Evolutionary conservation across 192 early-diverging fungal genomes (phyloP).

Genomic region (Allomyces macrogynus): DNA sequence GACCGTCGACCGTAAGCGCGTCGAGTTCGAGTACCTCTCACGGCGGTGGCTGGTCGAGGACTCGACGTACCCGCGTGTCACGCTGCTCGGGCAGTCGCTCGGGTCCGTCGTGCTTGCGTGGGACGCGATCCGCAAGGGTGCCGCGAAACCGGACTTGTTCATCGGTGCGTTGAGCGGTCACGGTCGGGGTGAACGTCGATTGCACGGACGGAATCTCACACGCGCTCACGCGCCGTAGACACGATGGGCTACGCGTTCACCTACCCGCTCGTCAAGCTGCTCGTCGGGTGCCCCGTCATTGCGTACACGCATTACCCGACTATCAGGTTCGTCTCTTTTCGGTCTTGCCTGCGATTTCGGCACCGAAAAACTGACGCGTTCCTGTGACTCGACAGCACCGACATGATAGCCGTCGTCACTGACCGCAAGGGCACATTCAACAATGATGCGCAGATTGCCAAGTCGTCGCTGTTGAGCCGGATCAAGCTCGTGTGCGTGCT

Average conservation of each 20-base stretch:
- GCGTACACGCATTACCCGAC: constrained; percentile 94
- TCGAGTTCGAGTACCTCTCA: constrained; percentile 43
- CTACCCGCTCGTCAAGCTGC: constrained; percentile 49
- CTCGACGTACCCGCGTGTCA: constrained; percentile 51
- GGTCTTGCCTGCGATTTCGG: not conserved
- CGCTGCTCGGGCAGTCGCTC: constrained; percentile 67
- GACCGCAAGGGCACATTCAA: constrained; percentile 38
- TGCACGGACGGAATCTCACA: too few relatives aligned
- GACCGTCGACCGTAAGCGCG: constrained; percentile 21
- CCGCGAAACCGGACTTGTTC: constrained; percentile 51
- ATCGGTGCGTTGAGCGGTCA: constrained; percentile 35
- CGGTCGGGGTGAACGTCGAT: not conserved
- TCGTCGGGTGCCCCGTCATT: constrained; percentile 38
- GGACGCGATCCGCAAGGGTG: constrained; percentile 44
- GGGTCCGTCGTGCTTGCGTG: constrained; percentile 53
- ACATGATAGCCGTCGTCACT: constrained; percentile 63
- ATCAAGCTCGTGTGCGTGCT: constrained; percentile 34
- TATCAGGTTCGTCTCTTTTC: constrained; percentile 51
- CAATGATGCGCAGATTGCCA: constrained; percentile 34
- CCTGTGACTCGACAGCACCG: constrained; percentile 28
- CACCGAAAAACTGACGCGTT: not conserved
- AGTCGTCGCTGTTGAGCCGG: constrained; percentile 27
- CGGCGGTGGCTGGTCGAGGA: constrained; percentile 49
- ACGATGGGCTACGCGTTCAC: constrained; percentile 92
- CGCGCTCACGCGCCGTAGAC: constrained; percentile 25